Evolutionary conservation across 352 stramenopile genomes (phyloP).

Genomic region (Globisporangium uncinulatum): DNA sequence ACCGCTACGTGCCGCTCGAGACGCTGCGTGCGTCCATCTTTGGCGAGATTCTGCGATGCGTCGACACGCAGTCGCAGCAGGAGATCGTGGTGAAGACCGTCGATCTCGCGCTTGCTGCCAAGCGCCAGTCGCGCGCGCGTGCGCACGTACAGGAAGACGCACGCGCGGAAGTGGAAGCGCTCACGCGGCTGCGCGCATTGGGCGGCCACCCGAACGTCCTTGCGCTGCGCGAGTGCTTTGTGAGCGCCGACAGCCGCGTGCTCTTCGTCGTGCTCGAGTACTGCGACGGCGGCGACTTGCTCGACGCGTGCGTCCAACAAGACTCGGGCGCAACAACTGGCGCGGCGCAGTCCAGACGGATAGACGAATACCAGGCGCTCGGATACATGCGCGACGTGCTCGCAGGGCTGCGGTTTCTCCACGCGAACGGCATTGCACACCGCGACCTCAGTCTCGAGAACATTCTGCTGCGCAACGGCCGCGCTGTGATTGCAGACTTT

Average conservation of each 20-base stretch:
- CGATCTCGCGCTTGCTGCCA: constrained; percentile 46
- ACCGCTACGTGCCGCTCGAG: constrained; percentile 40
- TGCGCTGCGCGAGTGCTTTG: constrained; percentile 60
- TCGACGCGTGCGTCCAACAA: constrained; percentile 42
- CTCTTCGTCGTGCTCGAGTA: constrained; percentile 78
- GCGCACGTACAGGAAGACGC: constrained; percentile 64
- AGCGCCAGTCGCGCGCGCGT: constrained; percentile 42
- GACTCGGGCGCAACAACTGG: constrained; percentile 7
- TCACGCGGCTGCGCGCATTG: constrained; percentile 36
- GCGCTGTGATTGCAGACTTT: constrained; percentile 66
- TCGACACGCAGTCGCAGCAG: constrained; percentile 44
- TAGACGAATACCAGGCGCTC: constrained; percentile 43
- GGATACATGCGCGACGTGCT: constrained; percentile 68
- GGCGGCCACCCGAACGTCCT: constrained; percentile 74
- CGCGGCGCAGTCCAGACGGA: constrained; percentile 7
- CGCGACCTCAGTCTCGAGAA: constrained; percentile 98
- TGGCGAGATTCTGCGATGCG: constrained; percentile 61
- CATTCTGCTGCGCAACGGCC: constrained; percentile 81
- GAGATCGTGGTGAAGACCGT: constrained; percentile 71
- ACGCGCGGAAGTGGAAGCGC: constrained; percentile 62
- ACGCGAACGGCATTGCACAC: constrained; percentile 78
- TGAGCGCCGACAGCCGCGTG: constrained; percentile 33
- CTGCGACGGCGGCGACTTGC: constrained; percentile 65
- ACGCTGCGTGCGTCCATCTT: constrained; percentile 56
- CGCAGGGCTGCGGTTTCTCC: constrained; percentile 53